phyloP scores from a whole-genome alignment of 805 yeast species.

The Starmerella geochares region DNA sequence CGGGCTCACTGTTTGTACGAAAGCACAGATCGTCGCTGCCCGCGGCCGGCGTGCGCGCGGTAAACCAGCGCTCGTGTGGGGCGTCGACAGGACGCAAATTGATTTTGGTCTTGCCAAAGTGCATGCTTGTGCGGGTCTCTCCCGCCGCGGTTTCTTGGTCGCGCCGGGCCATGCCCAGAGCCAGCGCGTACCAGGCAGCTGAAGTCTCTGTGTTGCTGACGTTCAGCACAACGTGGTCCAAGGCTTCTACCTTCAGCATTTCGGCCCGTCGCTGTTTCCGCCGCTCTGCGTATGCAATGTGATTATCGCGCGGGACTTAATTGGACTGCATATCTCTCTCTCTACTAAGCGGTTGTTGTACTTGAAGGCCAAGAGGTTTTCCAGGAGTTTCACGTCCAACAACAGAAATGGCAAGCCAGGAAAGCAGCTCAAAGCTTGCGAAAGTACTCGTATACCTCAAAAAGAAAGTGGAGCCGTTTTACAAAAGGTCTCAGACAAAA shows the following conservation, averaged over 20 bases:
- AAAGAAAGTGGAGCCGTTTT: no score
- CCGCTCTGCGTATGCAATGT: no score
- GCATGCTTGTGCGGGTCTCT: slow-evolving; percentile 1
- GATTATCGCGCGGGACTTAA: no score
- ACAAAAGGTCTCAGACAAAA: no score
- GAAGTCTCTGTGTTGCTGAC: neutral
- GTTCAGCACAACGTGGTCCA: neutral
- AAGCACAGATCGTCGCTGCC: slow-evolving; percentile 9
- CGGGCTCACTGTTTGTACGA: neutral
- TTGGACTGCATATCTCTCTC: no score
- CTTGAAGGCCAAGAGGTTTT: no score
- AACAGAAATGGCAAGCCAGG: no score
- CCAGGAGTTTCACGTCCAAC: no score
- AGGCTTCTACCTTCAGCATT: neutral
- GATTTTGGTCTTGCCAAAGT: slow-evolving; percentile 7
- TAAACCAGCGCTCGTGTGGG: slow-evolving; percentile 1
- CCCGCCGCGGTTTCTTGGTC: neutral
- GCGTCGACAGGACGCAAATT: slow-evolving; percentile 1
- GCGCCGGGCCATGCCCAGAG: neutral
- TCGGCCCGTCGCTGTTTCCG: no score
- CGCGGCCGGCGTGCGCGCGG: neutral
- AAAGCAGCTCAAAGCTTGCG: no score
- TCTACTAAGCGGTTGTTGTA: no score
- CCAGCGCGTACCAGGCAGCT: neutral
- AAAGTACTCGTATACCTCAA: no score